A percentile compares a stretch with the other conserved stretches of the same genome.
phyloP scores from a whole-genome alignment of 2,329 filamentous ascomycete species.

The Colletotrichum plurivorum region DNA sequence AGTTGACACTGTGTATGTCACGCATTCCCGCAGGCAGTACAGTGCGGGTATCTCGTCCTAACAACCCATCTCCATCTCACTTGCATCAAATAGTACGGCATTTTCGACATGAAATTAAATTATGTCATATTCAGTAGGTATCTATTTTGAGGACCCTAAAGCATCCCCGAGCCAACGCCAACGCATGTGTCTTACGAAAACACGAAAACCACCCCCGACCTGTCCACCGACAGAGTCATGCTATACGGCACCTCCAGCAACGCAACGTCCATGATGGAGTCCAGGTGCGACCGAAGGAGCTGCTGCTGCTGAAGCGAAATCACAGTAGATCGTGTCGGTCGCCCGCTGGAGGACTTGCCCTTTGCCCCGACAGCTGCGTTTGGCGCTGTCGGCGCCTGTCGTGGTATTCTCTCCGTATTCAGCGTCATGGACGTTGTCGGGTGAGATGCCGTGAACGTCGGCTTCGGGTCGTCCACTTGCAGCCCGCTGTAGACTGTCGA shows the following conservation, averaged over 20 bases:
- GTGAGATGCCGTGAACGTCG: conserved; percentile 78
- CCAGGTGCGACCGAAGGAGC: conserved; percentile 87
- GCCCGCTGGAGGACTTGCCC: conserved; percentile 46
- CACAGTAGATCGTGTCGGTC: conserved; percentile 82
- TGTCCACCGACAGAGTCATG: conserved; percentile 92
- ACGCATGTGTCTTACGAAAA: conserved; percentile 57
- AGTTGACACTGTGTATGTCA: neutral
- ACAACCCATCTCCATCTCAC: neutral
- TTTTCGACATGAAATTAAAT: neutral
- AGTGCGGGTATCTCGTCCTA: too few relatives aligned
- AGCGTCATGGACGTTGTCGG: conserved; percentile 75
- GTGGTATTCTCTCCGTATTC: conserved; percentile 73
- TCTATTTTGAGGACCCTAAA: conserved; percentile 10
- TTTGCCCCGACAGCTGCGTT: conserved; percentile 50
- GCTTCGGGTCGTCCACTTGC: conserved; percentile 76
- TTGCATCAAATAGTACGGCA: neutral
- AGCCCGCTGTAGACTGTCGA: conserved; percentile 87
- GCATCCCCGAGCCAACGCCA: conserved; percentile 15
- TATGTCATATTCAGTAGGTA: conserved; percentile 24
- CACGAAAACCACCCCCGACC: conserved; percentile 90
- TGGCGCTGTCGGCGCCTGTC: conserved; percentile 50
- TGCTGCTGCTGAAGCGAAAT: conserved; percentile 91
- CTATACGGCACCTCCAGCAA: conserved; percentile 90
- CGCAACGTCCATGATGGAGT: conserved; percentile 90
- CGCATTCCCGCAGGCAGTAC: neutral